Percentiles rank a stretch among this genome's conserved stretches.
Conservation (phyloP, 1,284 basidiomycete genomes). For the Pseudozyma pruni region DNA sequence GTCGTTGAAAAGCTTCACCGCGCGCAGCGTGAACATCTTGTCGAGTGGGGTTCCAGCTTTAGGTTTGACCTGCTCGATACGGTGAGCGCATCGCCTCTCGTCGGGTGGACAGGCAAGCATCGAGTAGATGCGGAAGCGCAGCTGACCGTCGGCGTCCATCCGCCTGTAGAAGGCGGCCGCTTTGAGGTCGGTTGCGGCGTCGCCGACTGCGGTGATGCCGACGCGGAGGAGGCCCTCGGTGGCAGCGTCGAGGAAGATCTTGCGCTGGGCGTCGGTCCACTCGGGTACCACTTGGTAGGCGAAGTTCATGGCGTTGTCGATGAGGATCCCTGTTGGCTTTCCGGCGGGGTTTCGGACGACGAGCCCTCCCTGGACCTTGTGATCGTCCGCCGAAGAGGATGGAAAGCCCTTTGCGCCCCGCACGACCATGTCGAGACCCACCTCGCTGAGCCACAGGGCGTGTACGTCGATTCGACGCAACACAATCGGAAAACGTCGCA, state of each 20-base stretch:
- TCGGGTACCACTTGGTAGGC: constrained; percentile 52
- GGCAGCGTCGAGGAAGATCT: constrained; percentile 76
- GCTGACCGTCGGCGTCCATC: constrained; percentile 30
- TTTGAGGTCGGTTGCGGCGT: constrained; percentile 50
- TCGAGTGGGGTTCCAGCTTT: too few relatives aligned
- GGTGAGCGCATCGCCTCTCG: constrained; percentile 32
- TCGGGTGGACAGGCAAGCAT: constrained; percentile 48
- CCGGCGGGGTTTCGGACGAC: constrained; percentile 77
- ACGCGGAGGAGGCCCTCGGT: constrained; percentile 77
- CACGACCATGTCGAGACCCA: constrained; percentile 71
- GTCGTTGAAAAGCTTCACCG: constrained; percentile 83
- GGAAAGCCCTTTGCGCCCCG: constrained; percentile 65
- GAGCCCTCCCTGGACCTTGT: constrained; percentile 77
- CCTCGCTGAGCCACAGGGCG: constrained; percentile 81
- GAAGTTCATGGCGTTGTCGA: constrained; percentile 65
- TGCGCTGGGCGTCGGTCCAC: constrained; percentile 69
- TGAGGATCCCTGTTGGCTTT: constrained; percentile 76
- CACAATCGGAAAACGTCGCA: constrained; percentile 30
- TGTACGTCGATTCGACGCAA: constrained; percentile 76
- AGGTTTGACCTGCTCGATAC: constrained; percentile 15
- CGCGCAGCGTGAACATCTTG: constrained; percentile 39
- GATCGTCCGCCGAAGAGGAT: constrained; percentile 17
- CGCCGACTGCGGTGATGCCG: constrained; percentile 70
- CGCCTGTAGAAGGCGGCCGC: constrained; percentile 38
- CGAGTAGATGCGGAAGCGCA: constrained; percentile 52